Evolutionary conservation across 768 basidiomycete genomes (phyloP), one percentile per base, ranked within the genome.

Genomic region (Cystoderma amianthinum): DNA sequence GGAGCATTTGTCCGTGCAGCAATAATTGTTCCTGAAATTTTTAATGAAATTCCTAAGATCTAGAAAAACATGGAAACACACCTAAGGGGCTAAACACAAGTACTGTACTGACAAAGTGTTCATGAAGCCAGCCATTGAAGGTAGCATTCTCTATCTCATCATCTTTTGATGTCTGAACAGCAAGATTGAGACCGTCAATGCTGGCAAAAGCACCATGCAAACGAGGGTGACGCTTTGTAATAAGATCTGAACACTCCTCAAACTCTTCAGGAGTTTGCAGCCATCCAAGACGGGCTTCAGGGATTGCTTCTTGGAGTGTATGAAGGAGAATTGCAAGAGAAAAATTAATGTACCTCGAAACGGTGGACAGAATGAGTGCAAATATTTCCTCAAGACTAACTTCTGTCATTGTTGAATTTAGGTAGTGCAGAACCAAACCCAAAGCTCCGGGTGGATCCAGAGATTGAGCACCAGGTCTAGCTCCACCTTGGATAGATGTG

Each of bases 11-110:
- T 35, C n/a, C 50, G 47, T 6, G 48, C 51, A 5, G 49, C 54
- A 51, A 72, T 63, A 5, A 72, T 58, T 5, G 45, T 38, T 5
- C 67, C 69, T 72, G 4, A 18, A 18, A 37, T n/a, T n/a, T n/a
- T n/a, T n/a, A n/a, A n/a, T n/a, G n/a, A n/a, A n/a, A n/a, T n/a
- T n/a, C n/a, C n/a, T n/a, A n/a, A n/a, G n/a, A n/a, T n/a, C n/a
- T n/a, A n/a, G n/a, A n/a, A n/a, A n/a, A n/a, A n/a, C n/a, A n/a
- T n/a, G n/a, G n/a, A n/a, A n/a, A n/a, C n/a, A 17, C 7, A 36
- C 34, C 34, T 36, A 10, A 9, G 16, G 34, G 34, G 7, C 10
- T 10, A 17, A 61, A 64, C 0, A 47, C 56, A 10, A 62, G 25
- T 0, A 61, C 53, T 36, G 39, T 50, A 36, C 53, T 61, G 6